Evolutionary conservation across 75 land plant genomes (phyloP), one percentile per base, ranked within the genome.

Genomic region (Cupressus sempervirens): DNA sequence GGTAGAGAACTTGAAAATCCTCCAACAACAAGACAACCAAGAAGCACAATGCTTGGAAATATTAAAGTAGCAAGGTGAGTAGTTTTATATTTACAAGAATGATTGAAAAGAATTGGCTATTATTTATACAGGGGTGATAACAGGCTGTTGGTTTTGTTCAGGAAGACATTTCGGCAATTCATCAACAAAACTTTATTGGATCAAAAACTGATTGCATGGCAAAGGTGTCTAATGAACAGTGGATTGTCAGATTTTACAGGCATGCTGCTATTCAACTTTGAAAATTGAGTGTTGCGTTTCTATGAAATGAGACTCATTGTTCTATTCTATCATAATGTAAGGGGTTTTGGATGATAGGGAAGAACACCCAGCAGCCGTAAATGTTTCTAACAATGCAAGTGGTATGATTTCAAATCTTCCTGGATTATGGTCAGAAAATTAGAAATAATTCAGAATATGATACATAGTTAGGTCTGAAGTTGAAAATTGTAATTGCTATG

Each of bases 261-360:
- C 92, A 87, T 48, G 84, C 62, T 72, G 1, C 41, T 50, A 1
- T 43, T 53, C 6, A 13, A 16, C 48, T 52, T 30, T 48, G 81
- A 50, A 30, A 56, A 34, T 16, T 30, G 84, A 38, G 5, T 43
- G n/a, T n/a, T 48, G 12, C 2, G 30, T 30, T 48, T 40, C 29
- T 50, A 30, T 50, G 56, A 81, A 32, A 52, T 29, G 34, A 32
- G 41, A 45, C 14, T 75, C 80, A 77, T 77, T 77, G 48, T 41
- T 41, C 43, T 46, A 77, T 43, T 18, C 48, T 29, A 1, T 43
- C 10, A 77, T 43, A 41, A 11, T 82, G 46, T 86, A n/a, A 94
- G 95, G 92, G 54, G 96, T 92, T 56, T 88, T 94, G 73, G 97
- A 92, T 85, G 93, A 95, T 90, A 94, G 87, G 82, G 93, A 94